Evolutionary conservation across 805 yeast species (phyloP), one percentile per base, ranked within the genome.

Genomic region (Barnettozyma pratensis): DNA sequence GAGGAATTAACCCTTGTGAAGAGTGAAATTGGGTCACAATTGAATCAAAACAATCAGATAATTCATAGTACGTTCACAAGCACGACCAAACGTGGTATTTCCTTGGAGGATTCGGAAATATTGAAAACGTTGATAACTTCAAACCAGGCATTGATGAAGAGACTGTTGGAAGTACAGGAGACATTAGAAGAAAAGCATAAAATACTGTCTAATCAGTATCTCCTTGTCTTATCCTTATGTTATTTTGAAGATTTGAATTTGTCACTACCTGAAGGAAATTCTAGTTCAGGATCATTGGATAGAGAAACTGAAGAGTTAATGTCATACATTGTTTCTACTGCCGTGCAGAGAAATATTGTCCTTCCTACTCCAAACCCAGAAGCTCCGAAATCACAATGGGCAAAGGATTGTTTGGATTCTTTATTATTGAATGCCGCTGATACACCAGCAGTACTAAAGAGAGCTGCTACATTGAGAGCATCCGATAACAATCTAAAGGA

Each of bases 271-370:
- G 5, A 14, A 29, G 30, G 36, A 40, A 7, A 19, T 19, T 34
- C 32, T 37, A n/a, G 8, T 39, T 7, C 29, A n/a, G 32, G 11
- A 39, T n/a, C 39, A 39, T 30, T 31, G 34, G 54, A 54, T 39
- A 45, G 47, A 35, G 51, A 53, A 28, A 36, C 56, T 3, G 63
- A 61, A 10, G 61, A 60, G 29, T 37, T 61, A 8, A 29, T 61
- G 41, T 56, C 63, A 5, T 54, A 60, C 38, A 54, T 61, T 34
- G 63, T 57, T 1, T 58, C 65, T 1, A 19, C 39, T 39, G 62
- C 64, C 0, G 65, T 58, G 3, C 64, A 61, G 38, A 54, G 56
- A 42, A 55, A 55, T 38, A 46, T 60, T 4, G 4, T 40, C 1
- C 39, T 60, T 7, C 65, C 65, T 4, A 42, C 54, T 3, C 63